Base-by-base conservation (phyloP, 805 yeast species). In the Candida michaelii region DNA sequence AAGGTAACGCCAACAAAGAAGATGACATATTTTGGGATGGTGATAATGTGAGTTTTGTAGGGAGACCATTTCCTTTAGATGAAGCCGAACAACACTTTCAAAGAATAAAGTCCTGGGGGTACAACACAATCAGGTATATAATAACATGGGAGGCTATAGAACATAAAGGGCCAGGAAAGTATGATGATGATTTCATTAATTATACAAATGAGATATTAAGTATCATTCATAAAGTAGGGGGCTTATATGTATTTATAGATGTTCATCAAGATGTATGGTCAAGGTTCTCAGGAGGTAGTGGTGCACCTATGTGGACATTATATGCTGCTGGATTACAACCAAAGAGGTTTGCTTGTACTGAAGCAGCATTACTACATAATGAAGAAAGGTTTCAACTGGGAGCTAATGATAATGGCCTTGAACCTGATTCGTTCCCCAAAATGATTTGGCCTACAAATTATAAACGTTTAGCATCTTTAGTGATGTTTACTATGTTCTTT, bases 211-310 rank as follows among this genome's bases (percentile, higher is more conserved):
- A 80, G 42, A 65, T 89, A 4, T 62, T 90, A 41, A 68, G 73
- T 41, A 74, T 79, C 6, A 73, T 85, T 11, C 71, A 77, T 35
- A 56, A 71, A 14, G 67, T 80, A 21, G 95, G 93, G 1, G 91
- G 90, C 0, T 58, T 89, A 14, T 85, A 84, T 53, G 87, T 89
- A 5, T 81, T 85, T 51, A 58, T 90, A 50, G 97, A 90, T 56
- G 88, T 95, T 0, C 97, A 90, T 59, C 97, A 90, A 60, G 97
- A 90, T 59, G 95, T 83, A 10, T 90, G 97, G 97, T 83, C 93
- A 1, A 75, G 97, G 36, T 86, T 74, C 57, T 70, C 81, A 9
- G 97, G 97, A 4, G 97, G 97, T 2, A 81, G 88, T 36, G 97
- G 97, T 14, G 96, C 97, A 3, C 97, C 97, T 1, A 54, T 87